Conservation (phyloP, 2,329 filamentous ascomycete species). For the Colletotrichum spinosum region DNA sequence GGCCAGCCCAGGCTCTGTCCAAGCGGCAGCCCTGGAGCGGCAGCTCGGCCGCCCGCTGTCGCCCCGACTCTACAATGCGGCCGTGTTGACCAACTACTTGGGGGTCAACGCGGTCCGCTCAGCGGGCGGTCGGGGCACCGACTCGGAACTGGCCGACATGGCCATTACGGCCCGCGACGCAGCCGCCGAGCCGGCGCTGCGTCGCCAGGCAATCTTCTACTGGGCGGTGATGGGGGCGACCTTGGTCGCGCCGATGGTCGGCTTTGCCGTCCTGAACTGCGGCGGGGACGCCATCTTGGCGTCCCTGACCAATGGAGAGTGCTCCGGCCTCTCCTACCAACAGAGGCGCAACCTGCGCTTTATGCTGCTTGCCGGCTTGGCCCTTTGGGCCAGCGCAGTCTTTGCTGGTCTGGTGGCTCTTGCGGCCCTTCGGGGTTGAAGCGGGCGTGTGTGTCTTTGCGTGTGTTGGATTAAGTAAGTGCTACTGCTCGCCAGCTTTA, state of each 20-base stretch:
- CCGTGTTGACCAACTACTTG: conserved; percentile 14
- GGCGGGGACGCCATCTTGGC: conserved; percentile 8
- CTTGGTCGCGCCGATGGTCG: conserved; percentile 22
- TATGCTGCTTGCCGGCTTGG: conserved; percentile 25
- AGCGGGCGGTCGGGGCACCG: conserved; percentile 27
- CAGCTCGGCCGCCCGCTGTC: conserved; percentile 13
- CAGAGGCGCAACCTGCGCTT: conserved; percentile 31
- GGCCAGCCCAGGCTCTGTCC: conserved; percentile 1
- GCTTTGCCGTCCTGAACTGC: conserved; percentile 9
- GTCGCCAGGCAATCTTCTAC: conserved; percentile 25
- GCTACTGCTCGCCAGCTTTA: background rate
- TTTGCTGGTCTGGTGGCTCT: conserved; percentile 14
- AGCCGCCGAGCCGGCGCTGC: conserved; percentile 16
- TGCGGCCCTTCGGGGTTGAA: conserved; percentile 13
- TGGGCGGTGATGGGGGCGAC: conserved; percentile 9
- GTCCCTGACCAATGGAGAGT: conserved; percentile 29
- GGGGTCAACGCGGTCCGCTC: conserved; percentile 19
- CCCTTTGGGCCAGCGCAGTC: conserved; percentile 18
- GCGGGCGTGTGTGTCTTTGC: background rate
- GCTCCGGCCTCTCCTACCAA: conserved; percentile 29
- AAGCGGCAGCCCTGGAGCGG: conserved; percentile 16
- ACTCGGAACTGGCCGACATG: conserved; percentile 33
- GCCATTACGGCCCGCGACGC: conserved; percentile 18
- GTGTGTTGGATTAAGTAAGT: conserved; percentile 24
- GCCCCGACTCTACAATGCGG: conserved; percentile 18